Evolutionary conservation across 2,329 filamentous ascomycete species (phyloP), one percentile per base, ranked within the genome.

Genomic region (Macrophomina tecta): DNA sequence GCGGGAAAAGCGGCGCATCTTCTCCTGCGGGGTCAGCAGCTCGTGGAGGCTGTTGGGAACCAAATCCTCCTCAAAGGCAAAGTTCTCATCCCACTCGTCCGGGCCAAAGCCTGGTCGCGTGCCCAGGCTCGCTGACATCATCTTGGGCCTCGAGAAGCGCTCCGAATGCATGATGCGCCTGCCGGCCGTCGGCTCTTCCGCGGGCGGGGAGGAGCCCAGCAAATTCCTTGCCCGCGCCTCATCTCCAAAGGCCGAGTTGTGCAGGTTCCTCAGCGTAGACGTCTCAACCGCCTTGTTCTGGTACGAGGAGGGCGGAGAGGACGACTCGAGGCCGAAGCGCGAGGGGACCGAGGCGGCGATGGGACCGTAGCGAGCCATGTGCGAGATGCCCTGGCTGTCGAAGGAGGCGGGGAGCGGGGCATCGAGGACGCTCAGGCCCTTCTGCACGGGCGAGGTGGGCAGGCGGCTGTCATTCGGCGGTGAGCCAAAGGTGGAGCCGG

Each of bases 391-490:
- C 74, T 97, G 95, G 73, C 93, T 97, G 79, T 98, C 95, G 77
- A 98, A 97, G 0, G 94, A 98, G 8, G 94, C 92, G 1, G 95
- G 95, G 8, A 98, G 86, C 16, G 93, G 93, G 2, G 93, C 95
- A 80, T 98, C 94, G 69, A 97, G 86, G 14, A 96, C 92, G n/a
- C 92, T 95, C n/a, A 97, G 90, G 64, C 88, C 87, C 72, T 84
- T 85, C 62, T 88, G 87, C 60, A 86, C 86, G 0, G 94, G 93
- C 14, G 94, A 97, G 63, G 95, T 86, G 30, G 91, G 91, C 46
- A 94, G 84, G n/a, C 91, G 88, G 68, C 73, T 70, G 40, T 90
- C 87, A 72, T 93, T 92, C 62, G 90, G 88, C 8, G 94, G 94
- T 14, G 94, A 97, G 70, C 94, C 94, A 76, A 94, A 97, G 69